phyloP scores from a whole-genome alignment of 495 filamentous ascomycete species.

The Xylaria venustula region DNA sequence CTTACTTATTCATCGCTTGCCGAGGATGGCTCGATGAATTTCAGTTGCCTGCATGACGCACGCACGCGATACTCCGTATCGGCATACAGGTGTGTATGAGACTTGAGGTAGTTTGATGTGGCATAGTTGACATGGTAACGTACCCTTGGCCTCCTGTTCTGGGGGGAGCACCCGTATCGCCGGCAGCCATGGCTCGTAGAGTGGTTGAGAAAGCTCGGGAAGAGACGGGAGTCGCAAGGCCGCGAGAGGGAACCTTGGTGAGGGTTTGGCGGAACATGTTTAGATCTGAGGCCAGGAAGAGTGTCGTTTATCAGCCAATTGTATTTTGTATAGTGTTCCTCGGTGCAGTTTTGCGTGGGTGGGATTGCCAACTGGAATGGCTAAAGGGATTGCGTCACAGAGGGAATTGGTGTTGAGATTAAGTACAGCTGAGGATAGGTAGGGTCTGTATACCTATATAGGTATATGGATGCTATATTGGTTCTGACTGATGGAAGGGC shows the following conservation, averaged over 20 bases:
- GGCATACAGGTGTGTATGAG: no score
- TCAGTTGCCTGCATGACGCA: background rate
- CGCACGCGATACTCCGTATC: no score
- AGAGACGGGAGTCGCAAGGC: constrained; percentile 43
- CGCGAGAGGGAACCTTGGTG: constrained; percentile 53
- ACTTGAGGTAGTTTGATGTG: background rate
- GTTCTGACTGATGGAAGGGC: no score
- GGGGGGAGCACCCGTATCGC: constrained; percentile 66
- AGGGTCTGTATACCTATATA: no score
- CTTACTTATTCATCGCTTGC: background rate
- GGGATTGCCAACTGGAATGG: background rate
- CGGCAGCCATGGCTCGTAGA: constrained; percentile 60
- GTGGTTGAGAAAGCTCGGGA: constrained; percentile 62
- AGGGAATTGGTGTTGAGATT: no score
- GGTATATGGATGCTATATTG: no score
- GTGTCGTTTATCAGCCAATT: background rate
- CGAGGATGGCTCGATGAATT: background rate
- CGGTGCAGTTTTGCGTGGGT: background rate
- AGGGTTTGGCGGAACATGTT: constrained; percentile 70
- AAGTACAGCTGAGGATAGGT: no score
- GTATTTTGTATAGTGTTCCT: background rate
- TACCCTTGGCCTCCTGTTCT: constrained; percentile 41
- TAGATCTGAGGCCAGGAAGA: constrained; percentile 17
- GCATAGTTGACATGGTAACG: constrained; percentile 21
- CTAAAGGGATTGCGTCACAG: no score